Base-by-base conservation (phyloP, 176 grass and related monocot genomes). In the Triticum turgidum region DNA sequence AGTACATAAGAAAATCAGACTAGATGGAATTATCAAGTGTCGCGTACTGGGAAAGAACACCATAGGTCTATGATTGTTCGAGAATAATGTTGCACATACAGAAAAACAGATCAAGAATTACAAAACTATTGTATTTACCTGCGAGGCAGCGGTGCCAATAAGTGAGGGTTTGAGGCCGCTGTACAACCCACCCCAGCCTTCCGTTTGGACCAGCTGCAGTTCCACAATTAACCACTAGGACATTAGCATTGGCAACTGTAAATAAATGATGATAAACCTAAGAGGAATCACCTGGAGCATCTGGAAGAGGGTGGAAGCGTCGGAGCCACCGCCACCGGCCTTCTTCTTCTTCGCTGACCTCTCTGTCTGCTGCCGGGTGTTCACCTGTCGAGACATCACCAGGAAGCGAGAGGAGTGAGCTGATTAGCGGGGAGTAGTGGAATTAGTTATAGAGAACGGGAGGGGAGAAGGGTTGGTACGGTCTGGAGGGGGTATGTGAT, bases 81-180 rank as follows among this genome's bases (percentile, higher is more conserved):
- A 65, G n/a, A 69, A 41, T 14, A 79, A 71, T 30, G n/a, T 29
- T 37, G 12, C 9, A 7, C 7, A 65, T 42, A 69, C 37, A 61
- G 30, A 3, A 2, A 76, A 77, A 30, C 7, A 8, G 14, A 89
- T 30, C 8, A 52, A 69, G 30, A 44, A 39, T 1, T n/a, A 24
- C 18, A 58, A 42, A 44, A 54, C 20, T 29, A 83, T 20, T 52
- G 39, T 22, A 39, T 67, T 78, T 41, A 97, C 97, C 97, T 94
- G 97, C 1, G 97, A 99, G 47, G 97, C 85, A 34, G 97, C 97
- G 3, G 97, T 99, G 86, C 97, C 97, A 3, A 90, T 58, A 29
- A 99, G 97, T 61, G 97, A 99, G 59, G 97, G 97, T 81, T 91
- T 99, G 39, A 99, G 94, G 9, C 97, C 94, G 44, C 97, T 99